These are phyloP conservation scores for Gossypium rotundifolium DNA, from an alignment of 345 rosid species.

Conservation along the genomic window DNA sequence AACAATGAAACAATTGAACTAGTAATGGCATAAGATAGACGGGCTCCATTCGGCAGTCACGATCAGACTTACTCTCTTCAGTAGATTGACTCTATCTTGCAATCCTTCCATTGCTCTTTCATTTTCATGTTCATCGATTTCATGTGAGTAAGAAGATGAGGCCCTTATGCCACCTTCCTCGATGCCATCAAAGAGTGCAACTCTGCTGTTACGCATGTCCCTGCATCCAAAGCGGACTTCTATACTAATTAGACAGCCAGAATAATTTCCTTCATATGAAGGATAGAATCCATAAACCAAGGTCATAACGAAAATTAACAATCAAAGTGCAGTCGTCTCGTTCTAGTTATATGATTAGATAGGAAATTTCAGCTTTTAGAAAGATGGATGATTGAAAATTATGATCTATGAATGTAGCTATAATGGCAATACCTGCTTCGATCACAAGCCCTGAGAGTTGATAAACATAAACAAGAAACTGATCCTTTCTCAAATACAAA, in stretches of 20 bases:
- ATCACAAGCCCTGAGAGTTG: background rate
- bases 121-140: conserved; percentile 88
- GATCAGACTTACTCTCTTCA: conserved; percentile 65
- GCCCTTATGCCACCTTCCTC: conserved; percentile 98
- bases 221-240: conserved; percentile 24
- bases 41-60: background rate
- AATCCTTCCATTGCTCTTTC: conserved; percentile 88
- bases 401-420: background rate
- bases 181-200: conserved; percentile 80
- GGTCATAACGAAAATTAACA: background rate
- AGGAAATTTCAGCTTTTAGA: background rate
- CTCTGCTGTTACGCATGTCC: conserved; percentile 64
- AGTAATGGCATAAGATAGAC: background rate
- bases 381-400: background rate
- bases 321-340: background rate
- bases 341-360: background rate
- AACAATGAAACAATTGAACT: background rate
- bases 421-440: background rate
- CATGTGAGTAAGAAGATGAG: conserved; percentile 74
- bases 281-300: background rate
- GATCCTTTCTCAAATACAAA: background rate
- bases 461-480: background rate
- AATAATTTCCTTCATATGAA: conserved; percentile 3
- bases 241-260: background rate
- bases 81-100: conserved; percentile 81